phyloP scores from a whole-genome alignment of 192 early-diverging fungal species.

The Phycomyces blakesleeanus region DNA sequence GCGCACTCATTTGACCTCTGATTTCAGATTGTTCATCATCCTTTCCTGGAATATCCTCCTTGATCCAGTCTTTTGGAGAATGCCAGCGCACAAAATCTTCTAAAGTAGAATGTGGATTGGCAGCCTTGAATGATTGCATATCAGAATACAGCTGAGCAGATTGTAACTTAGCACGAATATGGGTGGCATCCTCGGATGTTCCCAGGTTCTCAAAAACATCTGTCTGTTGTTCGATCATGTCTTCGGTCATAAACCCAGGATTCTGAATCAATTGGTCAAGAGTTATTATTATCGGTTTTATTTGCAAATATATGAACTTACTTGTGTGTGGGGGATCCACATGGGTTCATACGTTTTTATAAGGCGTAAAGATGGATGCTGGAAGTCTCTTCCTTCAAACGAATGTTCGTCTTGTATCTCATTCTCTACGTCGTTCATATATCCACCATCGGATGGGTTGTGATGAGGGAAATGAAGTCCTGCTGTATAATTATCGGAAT shows the following conservation, averaged over 20 bases:
- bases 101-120: slow-evolving; percentile 72
- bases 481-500: slow-evolving; percentile 20
- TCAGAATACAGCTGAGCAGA: slow-evolving; percentile 69
- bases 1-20: slow-evolving; percentile 54
- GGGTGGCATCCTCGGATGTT: slow-evolving; percentile 64
- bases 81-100: slow-evolving; percentile 95
- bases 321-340: slow-evolving; percentile 68
- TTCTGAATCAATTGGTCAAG: slow-evolving; percentile 38
- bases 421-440: slow-evolving; percentile 21
- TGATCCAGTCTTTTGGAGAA: slow-evolving; percentile 90
- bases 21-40: slow-evolving; percentile 35
- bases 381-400: slow-evolving; percentile 49
- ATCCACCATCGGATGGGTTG: slow-evolving; percentile 19
- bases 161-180: slow-evolving; percentile 72
- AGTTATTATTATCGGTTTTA: not conserved
- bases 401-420: slow-evolving; percentile 38
- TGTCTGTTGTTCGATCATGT: slow-evolving; percentile 82
- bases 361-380: slow-evolving; percentile 2
- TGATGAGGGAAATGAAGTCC: slow-evolving; percentile 17
- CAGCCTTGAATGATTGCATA: slow-evolving; percentile 94
- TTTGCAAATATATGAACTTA: slow-evolving; percentile 9
- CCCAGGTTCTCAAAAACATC: slow-evolving; percentile 75
- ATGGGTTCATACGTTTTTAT: slow-evolving; percentile 57
- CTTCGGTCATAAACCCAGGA: slow-evolving; percentile 79
- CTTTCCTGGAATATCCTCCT: slow-evolving; percentile 30